Percentiles rank a stretch among this genome's conserved stretches.
These are phyloP conservation scores for Triadica sebifera DNA, from an alignment of 345 rosid genomes.

Conservation along the genomic window DNA sequence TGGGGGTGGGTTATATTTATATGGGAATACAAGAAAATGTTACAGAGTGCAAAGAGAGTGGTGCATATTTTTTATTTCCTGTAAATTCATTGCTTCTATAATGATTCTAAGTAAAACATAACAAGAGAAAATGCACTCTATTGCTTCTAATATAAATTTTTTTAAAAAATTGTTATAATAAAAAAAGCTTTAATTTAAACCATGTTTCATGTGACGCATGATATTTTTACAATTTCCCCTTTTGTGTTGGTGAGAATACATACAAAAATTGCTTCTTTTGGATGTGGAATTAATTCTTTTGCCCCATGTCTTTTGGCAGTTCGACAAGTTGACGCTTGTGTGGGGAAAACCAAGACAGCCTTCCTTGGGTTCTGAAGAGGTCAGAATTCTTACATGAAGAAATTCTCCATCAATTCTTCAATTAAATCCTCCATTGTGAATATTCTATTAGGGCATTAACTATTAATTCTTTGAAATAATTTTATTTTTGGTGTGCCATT, in stretches of 20 bases:
- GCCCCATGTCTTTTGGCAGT: constrained; percentile 46
- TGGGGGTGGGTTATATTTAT: neutral
- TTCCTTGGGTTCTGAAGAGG: constrained; percentile 72
- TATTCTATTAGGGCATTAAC: neutral
- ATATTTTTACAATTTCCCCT: neutral
- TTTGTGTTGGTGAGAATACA: neutral
- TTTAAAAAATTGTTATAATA: no score
- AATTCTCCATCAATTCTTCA: neutral
- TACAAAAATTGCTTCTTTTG: neutral
- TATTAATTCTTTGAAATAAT: neutral
- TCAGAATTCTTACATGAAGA: constrained; percentile 24
- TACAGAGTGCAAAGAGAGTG: neutral
- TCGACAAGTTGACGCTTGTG: constrained; percentile 65
- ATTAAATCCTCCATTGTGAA: neutral
- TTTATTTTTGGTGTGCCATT: neutral
- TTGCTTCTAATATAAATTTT: constrained; percentile 3
- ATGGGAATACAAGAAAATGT: neutral
- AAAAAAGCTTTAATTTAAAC: neutral
- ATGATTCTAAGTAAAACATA: neutral
- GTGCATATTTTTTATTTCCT: neutral
- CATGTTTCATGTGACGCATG: neutral
- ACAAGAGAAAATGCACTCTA: neutral
- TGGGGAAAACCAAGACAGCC: constrained; percentile 95
- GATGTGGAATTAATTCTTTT: neutral
- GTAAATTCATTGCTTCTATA: neutral